Evolutionary conservation across 495 filamentous ascomycete species (phyloP).

Genomic region (Xylaria scruposa): DNA sequence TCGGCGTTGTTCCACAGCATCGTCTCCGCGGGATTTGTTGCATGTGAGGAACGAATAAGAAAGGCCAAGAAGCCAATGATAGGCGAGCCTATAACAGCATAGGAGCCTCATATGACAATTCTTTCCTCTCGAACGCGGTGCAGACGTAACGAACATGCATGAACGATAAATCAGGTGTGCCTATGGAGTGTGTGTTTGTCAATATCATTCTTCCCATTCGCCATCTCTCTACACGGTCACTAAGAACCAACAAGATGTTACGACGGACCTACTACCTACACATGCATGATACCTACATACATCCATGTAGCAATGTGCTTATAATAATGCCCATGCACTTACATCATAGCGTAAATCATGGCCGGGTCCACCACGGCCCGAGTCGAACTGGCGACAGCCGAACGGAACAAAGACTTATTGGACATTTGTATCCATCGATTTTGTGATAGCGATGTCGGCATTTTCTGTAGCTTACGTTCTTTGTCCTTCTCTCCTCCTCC

Average conservation of each 20-base stretch:
- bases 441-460: neutral
- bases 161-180: neutral
- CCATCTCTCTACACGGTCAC: neutral
- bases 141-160: neutral
- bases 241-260: neutral
- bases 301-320: too few species aligned
- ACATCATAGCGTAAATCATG: neutral
- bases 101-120: neutral
- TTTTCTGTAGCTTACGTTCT: neutral
- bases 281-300: too few species aligned
- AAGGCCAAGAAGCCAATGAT: neutral
- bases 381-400: neutral
- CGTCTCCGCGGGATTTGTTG: neutral
- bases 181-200: neutral
- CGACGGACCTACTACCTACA: neutral
- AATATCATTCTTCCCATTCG: neutral
- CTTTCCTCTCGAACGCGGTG: neutral
- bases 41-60: neutral
- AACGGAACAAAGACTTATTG: neutral
- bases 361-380: constrained; percentile 19
- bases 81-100: neutral
- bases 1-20: neutral
- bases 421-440: too few species aligned
- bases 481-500: neutral
- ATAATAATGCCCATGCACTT: too few species aligned